Percentiles rank a stretch among this genome's conserved stretches.
These are phyloP conservation scores for Aureobasidium sp. DNA, from an alignment of 2,329 filamentous ascomycete genomes.

Conservation along the genomic window DNA sequence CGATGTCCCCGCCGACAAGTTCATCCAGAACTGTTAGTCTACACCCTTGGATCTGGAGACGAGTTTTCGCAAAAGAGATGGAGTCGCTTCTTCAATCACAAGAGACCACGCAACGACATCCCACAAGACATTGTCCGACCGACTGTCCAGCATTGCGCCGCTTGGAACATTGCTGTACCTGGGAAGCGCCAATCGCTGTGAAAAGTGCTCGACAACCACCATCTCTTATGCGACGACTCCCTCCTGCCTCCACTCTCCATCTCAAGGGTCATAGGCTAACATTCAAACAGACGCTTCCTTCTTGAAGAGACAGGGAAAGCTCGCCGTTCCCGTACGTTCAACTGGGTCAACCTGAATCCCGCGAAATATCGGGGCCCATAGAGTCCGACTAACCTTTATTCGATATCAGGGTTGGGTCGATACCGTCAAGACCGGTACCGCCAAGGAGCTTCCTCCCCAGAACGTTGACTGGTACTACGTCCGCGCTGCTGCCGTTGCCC, in stretches of 20 bases:
- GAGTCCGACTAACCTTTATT: neutral
- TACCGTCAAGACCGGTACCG: slow-evolving; percentile 95
- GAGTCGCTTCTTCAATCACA: neutral
- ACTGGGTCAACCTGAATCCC: neutral
- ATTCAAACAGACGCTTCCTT: slow-evolving; percentile 54
- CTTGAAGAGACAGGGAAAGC: slow-evolving; percentile 91
- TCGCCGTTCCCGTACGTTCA: slow-evolving; percentile 56
- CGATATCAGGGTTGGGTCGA: slow-evolving; percentile 76
- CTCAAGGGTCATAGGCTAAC: neutral
- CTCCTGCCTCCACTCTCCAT: neutral
- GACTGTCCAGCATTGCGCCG: neutral
- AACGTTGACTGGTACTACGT: slow-evolving; percentile 93
- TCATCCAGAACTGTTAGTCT: slow-evolving; percentile 63
- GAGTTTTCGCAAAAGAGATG: slow-evolving; percentile 6
- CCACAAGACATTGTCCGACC: neutral
- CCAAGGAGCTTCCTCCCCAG: slow-evolving; percentile 97
- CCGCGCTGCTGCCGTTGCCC: slow-evolving; percentile 88
- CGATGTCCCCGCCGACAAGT: slow-evolving; percentile 58
- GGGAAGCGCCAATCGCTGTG: neutral
- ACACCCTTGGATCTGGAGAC: neutral
- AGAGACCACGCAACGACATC: too few species aligned
- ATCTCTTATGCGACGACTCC: neutral
- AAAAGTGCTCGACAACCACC: neutral
- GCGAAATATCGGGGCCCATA: neutral
- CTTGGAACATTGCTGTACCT: neutral